Evolutionary conservation across 2,329 filamentous ascomycete genomes (phyloP).

Genomic region (Aureobasidium sp.): DNA sequence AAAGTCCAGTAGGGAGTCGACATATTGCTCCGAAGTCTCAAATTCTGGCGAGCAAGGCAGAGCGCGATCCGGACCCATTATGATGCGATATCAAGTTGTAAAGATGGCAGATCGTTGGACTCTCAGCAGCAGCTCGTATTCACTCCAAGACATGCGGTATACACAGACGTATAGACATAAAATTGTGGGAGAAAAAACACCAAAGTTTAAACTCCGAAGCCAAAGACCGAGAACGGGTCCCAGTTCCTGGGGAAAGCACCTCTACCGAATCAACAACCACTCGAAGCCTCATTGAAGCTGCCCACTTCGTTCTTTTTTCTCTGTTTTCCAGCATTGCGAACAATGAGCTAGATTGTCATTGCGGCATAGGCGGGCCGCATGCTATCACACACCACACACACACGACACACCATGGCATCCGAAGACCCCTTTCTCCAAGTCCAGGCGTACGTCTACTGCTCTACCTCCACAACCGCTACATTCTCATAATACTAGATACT

Average conservation of each 20-base stretch:
- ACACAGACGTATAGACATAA: background rate
- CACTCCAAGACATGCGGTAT: background rate
- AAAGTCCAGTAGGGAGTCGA: conserved; percentile 71
- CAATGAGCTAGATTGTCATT: conserved; percentile 15
- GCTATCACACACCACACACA: background rate
- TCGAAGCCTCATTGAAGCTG: background rate
- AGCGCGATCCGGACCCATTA: conserved; percentile 43
- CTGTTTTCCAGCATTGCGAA: background rate
- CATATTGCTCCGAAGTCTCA: conserved; percentile 64
- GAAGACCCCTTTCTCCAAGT: conserved; percentile 47
- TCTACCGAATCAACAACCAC: background rate
- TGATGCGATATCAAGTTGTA: background rate
- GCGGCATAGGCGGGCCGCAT: conserved; percentile 15
- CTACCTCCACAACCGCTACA: no score
- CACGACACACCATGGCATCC: conserved; percentile 19
- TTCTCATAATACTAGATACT: background rate
- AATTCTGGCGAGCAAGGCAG: conserved; percentile 66
- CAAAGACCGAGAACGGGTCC: background rate
- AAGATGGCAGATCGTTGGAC: background rate
- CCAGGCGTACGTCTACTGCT: conserved; percentile 33
- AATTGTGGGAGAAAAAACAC: conserved; percentile 3
- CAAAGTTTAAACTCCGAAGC: background rate
- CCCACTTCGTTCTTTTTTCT: no score
- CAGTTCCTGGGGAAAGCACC: background rate
- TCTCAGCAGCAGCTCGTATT: background rate